These are phyloP conservation scores for Cryphonectria radicalis DNA, from an alignment of 2,329 filamentous ascomycete genomes.

Conservation along the genomic window DNA sequence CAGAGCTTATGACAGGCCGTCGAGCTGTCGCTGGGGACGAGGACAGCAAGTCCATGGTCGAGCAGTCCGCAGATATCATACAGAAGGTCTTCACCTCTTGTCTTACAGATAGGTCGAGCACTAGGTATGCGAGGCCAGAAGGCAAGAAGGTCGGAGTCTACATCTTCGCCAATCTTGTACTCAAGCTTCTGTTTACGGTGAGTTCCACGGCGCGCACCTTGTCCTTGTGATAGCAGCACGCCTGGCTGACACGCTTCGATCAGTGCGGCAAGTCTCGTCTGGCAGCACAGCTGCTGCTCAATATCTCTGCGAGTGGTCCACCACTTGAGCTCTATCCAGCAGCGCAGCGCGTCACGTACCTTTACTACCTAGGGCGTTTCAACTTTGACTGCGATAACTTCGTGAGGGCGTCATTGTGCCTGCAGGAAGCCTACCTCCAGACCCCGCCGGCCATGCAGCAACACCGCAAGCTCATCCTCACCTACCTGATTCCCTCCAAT, in stretches of 20 bases:
- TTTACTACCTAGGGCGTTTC: constrained; percentile 93
- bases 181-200: constrained; percentile 86
- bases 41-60: constrained; percentile 77
- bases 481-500: constrained; percentile 82
- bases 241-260: constrained; percentile 4
- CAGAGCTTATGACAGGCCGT: constrained; percentile 74
- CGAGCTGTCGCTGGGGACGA: constrained; percentile 62
- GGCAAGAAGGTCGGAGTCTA: constrained; percentile 90
- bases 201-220: constrained; percentile 32
- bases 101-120: constrained; percentile 76
- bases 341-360: constrained; percentile 84
- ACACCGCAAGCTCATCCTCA: constrained; percentile 80
- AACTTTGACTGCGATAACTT: constrained; percentile 86
- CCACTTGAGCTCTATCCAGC: constrained; percentile 82
- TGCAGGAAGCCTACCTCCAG: constrained; percentile 81
- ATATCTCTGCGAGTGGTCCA: constrained; percentile 82
- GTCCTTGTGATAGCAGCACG: constrained; percentile 13
- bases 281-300: constrained; percentile 86
- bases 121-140: constrained; percentile 69
- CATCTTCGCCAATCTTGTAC: constrained; percentile 85
- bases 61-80: constrained; percentile 85
- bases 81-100: constrained; percentile 92
- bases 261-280: constrained; percentile 81
- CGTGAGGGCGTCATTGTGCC: constrained; percentile 72
- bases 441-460: constrained; percentile 63